Percentiles rank a stretch among this genome's conserved stretches.
Evolutionary conservation across 2,329 filamentous ascomycete genomes (phyloP).

Genomic region (Orbilia oligospora): DNA sequence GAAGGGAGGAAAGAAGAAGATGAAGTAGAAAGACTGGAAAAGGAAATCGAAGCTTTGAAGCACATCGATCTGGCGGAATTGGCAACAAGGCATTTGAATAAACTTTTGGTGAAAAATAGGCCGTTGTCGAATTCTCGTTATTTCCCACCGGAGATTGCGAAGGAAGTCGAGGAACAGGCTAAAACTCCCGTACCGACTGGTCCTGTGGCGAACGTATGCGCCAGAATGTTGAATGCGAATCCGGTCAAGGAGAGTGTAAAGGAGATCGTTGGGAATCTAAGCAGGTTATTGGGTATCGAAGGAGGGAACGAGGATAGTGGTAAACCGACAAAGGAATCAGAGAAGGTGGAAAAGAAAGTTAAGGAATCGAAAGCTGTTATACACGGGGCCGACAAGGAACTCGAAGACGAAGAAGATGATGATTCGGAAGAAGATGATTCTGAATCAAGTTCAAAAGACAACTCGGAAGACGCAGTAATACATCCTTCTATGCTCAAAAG

Average conservation of each 20-base stretch:
- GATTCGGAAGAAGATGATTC: background rate
- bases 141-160: constrained; percentile 67
- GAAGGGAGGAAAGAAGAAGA: constrained; percentile 64
- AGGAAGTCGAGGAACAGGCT: constrained; percentile 64
- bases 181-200: constrained; percentile 47
- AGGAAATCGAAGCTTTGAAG: constrained; percentile 73
- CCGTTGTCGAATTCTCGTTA: constrained; percentile 69
- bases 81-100: constrained; percentile 70
- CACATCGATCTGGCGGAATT: constrained; percentile 69
- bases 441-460: constrained; percentile 7
- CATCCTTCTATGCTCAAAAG: constrained; percentile 59
- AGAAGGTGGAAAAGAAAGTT: background rate
- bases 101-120: constrained; percentile 71
- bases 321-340: constrained; percentile 19
- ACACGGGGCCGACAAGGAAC: constrained; percentile 12
- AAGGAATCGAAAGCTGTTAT: constrained; percentile 24
- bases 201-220: constrained; percentile 70
- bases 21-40: constrained; percentile 74
- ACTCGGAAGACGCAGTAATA: constrained; percentile 35
- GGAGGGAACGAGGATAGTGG: constrained; percentile 10
- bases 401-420: background rate
- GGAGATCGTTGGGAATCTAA: constrained; percentile 64
- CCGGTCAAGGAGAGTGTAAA: constrained; percentile 71
- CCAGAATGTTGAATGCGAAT: constrained; percentile 72
- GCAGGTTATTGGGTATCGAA: constrained; percentile 30